phyloP scores from a whole-genome alignment of 108 stramenopile genomes.

The Pinguiococcus pyrenoidosus region DNA sequence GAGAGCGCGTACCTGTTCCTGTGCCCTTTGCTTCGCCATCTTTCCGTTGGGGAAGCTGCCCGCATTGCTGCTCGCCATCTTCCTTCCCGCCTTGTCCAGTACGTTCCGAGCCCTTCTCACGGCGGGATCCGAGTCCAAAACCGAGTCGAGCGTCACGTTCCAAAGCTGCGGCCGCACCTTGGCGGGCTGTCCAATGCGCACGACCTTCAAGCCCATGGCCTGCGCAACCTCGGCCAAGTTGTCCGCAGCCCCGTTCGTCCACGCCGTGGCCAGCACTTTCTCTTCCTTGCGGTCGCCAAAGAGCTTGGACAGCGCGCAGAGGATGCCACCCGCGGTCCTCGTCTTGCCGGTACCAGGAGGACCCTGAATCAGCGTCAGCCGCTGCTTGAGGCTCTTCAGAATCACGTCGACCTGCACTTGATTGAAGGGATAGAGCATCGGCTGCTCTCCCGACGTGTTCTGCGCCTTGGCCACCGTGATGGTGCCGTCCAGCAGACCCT shows the following conservation, averaged over 20 bases:
- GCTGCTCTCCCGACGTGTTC: too few species aligned
- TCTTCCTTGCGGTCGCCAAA: too few species aligned
- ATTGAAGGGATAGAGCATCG: too few species aligned
- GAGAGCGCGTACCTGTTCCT: not conserved
- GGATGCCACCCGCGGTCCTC: too few species aligned
- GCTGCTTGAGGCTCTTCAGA: slow-evolving; percentile 12
- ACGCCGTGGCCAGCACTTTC: slow-evolving; percentile 30
- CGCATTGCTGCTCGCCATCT: too few species aligned
- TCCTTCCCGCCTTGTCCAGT: too few species aligned
- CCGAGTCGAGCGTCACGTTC: slow-evolving; percentile 16
- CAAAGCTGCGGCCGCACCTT: slow-evolving; percentile 65
- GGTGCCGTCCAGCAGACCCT: too few species aligned
- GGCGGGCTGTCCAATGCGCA: slow-evolving; percentile 80
- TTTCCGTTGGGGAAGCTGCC: not conserved
- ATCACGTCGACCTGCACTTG: slow-evolving; percentile 12
- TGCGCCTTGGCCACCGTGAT: too few species aligned
- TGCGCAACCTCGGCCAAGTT: slow-evolving; percentile 67
- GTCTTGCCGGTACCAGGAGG: slow-evolving; percentile 44
- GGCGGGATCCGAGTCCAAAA: slow-evolving; percentile 9
- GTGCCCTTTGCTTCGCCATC: not conserved
- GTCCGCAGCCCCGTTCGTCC: slow-evolving; percentile 93
- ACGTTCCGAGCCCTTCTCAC: too few species aligned
- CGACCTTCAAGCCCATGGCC: slow-evolving; percentile 54
- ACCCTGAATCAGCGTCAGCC: slow-evolving; percentile 29
- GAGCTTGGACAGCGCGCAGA: too few species aligned